These are phyloP conservation scores for Phytophthora cryptogea DNA, from an alignment of 352 stramenopile genomes.

Conservation along the genomic window DNA sequence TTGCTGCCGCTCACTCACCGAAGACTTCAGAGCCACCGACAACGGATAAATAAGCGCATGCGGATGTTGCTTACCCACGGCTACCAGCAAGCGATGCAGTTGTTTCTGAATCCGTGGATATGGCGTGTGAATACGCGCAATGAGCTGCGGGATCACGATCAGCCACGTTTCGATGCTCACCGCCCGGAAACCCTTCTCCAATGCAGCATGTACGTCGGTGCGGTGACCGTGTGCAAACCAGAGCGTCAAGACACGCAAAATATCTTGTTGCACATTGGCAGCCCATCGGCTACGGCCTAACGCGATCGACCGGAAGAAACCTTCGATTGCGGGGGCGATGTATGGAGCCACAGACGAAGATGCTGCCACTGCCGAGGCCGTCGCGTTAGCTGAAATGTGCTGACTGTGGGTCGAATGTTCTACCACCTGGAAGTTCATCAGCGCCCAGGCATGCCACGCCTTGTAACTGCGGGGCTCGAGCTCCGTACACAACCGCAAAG, in stretches of 20 bases:
- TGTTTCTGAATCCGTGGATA: conserved; percentile 70
- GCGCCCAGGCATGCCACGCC: conserved; percentile 97
- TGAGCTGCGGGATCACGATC: conserved; percentile 97
- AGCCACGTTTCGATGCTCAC: conserved; percentile 98
- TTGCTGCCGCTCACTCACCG: conserved; percentile 83
- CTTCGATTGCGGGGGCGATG: conserved; percentile 74
- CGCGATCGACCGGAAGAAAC: conserved; percentile 96
- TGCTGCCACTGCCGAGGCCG: conserved; percentile 21
- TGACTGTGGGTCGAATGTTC: conserved; percentile 80
- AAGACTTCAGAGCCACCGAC: conserved; percentile 96
- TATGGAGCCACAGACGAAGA: conserved; percentile 48
- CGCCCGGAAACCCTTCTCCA: conserved; percentile 85
- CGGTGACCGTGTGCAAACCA: conserved; percentile 97
- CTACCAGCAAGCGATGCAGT: conserved; percentile 89
- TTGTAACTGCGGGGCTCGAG: conserved; percentile 79
- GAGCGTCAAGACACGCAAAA: conserved; percentile 97
- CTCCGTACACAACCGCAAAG: conserved; percentile 71
- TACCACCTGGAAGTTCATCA: conserved; percentile 97
- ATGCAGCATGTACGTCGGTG: conserved; percentile 82
- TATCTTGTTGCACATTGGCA: conserved; percentile 98
- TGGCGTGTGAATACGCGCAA: conserved; percentile 87
- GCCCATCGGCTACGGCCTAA: conserved; percentile 95
- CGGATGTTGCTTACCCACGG: conserved; percentile 93
- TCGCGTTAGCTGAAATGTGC: conserved; percentile 39
- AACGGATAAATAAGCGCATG: conserved; percentile 99